A percentile compares a stretch with the other conserved stretches of the same genome.
phyloP scores from a whole-genome alignment of 129 eudicot genomes.

The Glebionis coronaria region DNA sequence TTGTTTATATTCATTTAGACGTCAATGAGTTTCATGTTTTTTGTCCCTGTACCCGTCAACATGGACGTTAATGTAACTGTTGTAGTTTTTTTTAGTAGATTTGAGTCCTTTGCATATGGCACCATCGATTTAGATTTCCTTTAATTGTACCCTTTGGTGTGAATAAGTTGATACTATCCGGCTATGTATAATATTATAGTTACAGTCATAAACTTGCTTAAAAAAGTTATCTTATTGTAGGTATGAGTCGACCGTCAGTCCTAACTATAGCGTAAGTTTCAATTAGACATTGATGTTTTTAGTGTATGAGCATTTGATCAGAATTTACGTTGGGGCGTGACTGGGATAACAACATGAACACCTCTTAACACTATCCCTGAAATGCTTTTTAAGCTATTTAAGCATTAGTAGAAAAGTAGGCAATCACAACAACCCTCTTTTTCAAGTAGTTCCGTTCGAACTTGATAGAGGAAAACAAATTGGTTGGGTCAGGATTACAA shows the following conservation, averaged over 20 bases:
- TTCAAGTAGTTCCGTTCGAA: not conserved
- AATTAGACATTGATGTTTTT: not conserved
- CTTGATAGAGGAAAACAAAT: not conserved
- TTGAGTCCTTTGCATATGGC: not conserved
- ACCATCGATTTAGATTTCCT: not conserved
- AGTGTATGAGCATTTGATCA: too few species aligned
- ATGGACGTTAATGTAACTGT: conserved; percentile 25
- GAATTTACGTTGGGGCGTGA: too few species aligned
- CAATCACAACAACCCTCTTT: not conserved
- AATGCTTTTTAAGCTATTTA: too few species aligned
- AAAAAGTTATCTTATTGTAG: not conserved
- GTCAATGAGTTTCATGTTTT: not conserved
- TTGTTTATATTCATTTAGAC: conserved; percentile 24
- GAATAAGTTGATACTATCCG: not conserved
- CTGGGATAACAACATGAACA: too few species aligned
- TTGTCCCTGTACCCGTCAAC: conserved; percentile 1
- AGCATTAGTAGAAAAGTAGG: too few species aligned
- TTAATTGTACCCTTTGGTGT: not conserved
- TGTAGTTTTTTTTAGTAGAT: conserved; percentile 13
- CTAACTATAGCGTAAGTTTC: not conserved
- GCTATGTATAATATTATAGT: not conserved
- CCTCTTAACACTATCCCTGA: too few species aligned
- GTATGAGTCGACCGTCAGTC: not conserved
- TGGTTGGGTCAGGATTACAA: not conserved
- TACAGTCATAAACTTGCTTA: not conserved